Percentiles rank a stretch among this genome's conserved stretches.
These are phyloP conservation scores for Penicillium parvum DNA, from an alignment of 495 filamentous ascomycete species.

Conservation along the genomic window DNA sequence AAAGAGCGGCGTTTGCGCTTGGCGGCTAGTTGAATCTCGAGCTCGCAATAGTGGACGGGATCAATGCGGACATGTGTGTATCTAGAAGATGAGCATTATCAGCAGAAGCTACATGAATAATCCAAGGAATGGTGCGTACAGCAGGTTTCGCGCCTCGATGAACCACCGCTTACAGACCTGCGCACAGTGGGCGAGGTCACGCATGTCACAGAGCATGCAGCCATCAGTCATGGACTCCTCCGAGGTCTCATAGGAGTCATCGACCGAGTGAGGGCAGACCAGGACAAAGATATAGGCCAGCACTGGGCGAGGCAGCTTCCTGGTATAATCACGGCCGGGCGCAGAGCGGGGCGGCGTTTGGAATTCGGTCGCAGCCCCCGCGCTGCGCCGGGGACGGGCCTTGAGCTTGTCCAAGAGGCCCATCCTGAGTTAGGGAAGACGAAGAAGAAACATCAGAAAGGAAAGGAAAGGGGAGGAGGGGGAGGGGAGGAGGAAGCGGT, in stretches of 20 bases:
- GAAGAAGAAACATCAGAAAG: neutral
- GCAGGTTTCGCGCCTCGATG: constrained; percentile 41
- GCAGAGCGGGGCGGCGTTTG: constrained; percentile 18
- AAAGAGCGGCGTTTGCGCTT: constrained; percentile 70
- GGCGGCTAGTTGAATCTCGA: constrained; percentile 73
- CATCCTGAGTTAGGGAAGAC: constrained; percentile 25
- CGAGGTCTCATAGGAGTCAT: constrained; percentile 73
- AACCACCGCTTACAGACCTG: constrained; percentile 72
- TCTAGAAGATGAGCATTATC: constrained; percentile 35
- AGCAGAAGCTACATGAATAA: neutral
- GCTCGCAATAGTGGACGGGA: constrained; percentile 88
- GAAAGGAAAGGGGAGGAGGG: neutral
- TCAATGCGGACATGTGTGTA: constrained; percentile 92
- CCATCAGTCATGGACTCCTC: constrained; percentile 80
- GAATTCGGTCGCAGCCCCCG: constrained; percentile 24
- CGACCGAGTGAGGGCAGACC: constrained; percentile 77
- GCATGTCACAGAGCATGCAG: constrained; percentile 94
- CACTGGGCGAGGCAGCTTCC: constrained; percentile 56
- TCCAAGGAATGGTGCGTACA: constrained; percentile 40
- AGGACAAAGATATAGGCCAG: constrained; percentile 70
- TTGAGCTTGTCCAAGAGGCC: constrained; percentile 36
- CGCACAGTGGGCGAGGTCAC: constrained; percentile 78
- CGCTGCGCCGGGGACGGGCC: constrained; percentile 32
- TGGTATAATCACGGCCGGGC: constrained; percentile 40
- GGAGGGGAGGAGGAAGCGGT: neutral